phyloP scores from a whole-genome alignment of 768 basidiomycete species.

The Butyriboletus loyo region DNA sequence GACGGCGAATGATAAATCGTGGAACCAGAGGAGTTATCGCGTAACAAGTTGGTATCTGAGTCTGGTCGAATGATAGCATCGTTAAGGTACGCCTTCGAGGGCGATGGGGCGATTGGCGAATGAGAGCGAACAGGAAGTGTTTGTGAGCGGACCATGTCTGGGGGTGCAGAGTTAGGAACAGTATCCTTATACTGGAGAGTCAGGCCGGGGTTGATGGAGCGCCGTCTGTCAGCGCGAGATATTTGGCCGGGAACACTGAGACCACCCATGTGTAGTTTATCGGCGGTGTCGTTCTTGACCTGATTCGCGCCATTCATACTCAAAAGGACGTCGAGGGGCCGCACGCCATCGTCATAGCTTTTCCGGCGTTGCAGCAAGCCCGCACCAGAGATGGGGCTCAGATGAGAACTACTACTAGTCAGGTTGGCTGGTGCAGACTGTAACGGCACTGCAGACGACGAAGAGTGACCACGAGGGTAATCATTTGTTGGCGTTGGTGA shows the following conservation, averaged over 20 bases:
- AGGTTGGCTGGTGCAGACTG: conserved; percentile 20
- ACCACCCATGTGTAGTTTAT: conserved; percentile 9
- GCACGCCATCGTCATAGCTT: conserved; percentile 44
- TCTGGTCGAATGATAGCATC: conserved; percentile 11
- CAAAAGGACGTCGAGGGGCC: conserved; percentile 37
- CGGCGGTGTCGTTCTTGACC: conserved; percentile 8
- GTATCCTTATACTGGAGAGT: conserved; percentile 30
- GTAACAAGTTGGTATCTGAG: conserved; percentile 27
- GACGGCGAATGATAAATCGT: conserved; percentile 36
- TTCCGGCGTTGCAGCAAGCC: conserved; percentile 30
- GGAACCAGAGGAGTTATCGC: conserved; percentile 27
- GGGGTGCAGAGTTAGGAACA: conserved; percentile 12
- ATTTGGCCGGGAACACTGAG: conserved; percentile 30
- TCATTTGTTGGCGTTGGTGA: neutral
- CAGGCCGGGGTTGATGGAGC: conserved; percentile 55
- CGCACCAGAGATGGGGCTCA: conserved; percentile 17
- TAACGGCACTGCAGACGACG: conserved; percentile 1
- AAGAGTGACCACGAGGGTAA: neutral
- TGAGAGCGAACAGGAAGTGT: conserved; percentile 26
- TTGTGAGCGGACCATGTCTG: conserved; percentile 32
- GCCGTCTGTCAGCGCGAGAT: conserved; percentile 43
- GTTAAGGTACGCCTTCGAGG: conserved; percentile 16
- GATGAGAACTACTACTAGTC: conserved; percentile 8
- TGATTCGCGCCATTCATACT: conserved; percentile 15
- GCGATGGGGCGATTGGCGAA: conserved; percentile 22